A percentile compares a stretch with the other conserved stretches of the same genome.
phyloP scores from a whole-genome alignment of 352 stramenopile species.

The Pythium guiyangense region DNA sequence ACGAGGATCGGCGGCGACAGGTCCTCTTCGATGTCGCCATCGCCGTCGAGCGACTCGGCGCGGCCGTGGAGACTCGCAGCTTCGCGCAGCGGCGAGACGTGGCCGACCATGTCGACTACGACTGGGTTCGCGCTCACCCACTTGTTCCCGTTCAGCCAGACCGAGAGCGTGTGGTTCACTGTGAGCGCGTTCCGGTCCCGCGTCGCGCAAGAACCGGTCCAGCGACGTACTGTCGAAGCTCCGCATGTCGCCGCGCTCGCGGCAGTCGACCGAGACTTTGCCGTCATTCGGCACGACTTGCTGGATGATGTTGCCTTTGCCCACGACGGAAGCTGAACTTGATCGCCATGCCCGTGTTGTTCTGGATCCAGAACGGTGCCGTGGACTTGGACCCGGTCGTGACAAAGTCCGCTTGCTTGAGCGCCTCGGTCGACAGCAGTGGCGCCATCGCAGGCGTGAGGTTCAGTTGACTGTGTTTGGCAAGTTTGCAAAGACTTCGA shows the following conservation, averaged over 20 bases:
- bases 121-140: conserved; percentile 86
- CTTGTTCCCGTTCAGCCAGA: conserved; percentile 83
- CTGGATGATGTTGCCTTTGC: conserved; percentile 74
- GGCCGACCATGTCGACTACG: conserved; percentile 83
- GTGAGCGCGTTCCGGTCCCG: conserved; percentile 69
- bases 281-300: conserved; percentile 59
- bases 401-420: conserved; percentile 84
- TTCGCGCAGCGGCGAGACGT: conserved; percentile 76
- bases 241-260: conserved; percentile 85
- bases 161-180: conserved; percentile 85
- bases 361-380: conserved; percentile 87
- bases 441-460: conserved; percentile 85
- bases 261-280: conserved; percentile 80
- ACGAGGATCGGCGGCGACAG: conserved; percentile 66
- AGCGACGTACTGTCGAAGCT: conserved; percentile 81
- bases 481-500: conserved; percentile 80
- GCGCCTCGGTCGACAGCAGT: conserved; percentile 69
- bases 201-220: conserved; percentile 68
- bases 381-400: conserved; percentile 84
- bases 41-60: conserved; percentile 18
- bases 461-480: conserved; percentile 86
- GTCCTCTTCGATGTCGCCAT: conserved; percentile 46
- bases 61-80: conserved; percentile 20
- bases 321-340: conserved; percentile 87
- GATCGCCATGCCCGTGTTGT: conserved; percentile 75